Evolutionary conservation across 73 alveolate genomes (phyloP), one percentile per base, ranked within the genome.

Genomic region (Paraurostyla sp.): DNA sequence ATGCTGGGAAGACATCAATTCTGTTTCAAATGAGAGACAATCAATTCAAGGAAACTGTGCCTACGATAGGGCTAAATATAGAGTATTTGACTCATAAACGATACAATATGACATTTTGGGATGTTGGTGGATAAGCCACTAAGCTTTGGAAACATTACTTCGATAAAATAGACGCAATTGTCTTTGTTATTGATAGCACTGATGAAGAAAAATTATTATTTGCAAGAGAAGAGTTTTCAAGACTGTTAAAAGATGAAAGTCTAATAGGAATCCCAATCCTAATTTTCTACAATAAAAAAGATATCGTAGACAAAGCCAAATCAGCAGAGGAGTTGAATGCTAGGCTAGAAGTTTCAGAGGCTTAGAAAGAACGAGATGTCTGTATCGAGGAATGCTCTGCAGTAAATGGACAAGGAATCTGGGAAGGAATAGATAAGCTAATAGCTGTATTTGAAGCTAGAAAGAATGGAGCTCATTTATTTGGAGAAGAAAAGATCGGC

Each of bases 1-100:
- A 92, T 59, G 98, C 99, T 50, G 99, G 99, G 18, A 97, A 97
- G 90, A 96, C 99, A 43, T 91, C 99, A 23, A 90, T 97, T 60
- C 85, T 97, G 13, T 90, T 92, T 57, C 83, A 94, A 80, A 71
- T 97, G 69, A 88, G 89, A 83, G 93, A 94, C 3, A 93, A 91
- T 73, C 83, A 91, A 76, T 87, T 62, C 68, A 92, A 75, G 54
- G 93, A 93, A 63, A 83, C 98, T 22, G 97, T 97, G 11, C 99
- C 99, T 11, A 93, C 99, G 20, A 92, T 96, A 51, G 99, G 99
- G 0, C 94, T 97, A 59, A 97, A 97, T 89, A 86, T 96, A 33
- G 99, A 97, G 83, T 92, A 89, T 80, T 85, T 97, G 27, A 60
- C 71, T 42, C 90, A 81, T 68, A 92, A 96, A 40, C 69, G 95